Percentiles rank a stretch among this genome's conserved stretches.
Conservation (phyloP, 495 filamentous ascomycete species). For the Xylaria curta region DNA sequence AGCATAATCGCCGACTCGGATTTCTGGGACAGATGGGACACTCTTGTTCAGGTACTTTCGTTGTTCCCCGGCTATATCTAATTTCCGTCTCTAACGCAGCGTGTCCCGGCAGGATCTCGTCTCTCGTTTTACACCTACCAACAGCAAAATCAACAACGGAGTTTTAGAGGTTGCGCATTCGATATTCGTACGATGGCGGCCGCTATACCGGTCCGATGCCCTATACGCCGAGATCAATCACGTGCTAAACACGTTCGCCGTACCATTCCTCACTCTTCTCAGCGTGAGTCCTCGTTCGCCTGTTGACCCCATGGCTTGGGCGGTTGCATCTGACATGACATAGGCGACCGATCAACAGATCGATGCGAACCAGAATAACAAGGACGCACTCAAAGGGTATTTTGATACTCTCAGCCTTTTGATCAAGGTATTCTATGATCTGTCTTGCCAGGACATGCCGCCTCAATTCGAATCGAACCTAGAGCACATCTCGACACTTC, state of each 20-base stretch:
- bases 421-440: constrained; percentile 90
- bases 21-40: constrained; percentile 95
- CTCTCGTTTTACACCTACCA: constrained; percentile 76
- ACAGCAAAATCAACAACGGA: constrained; percentile 84
- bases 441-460: constrained; percentile 94
- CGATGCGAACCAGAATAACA: constrained; percentile 74
- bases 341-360: constrained; percentile 81
- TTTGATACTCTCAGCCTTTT: constrained; percentile 85
- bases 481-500: constrained; percentile 69
- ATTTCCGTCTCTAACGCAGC: neutral
- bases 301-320: neutral
- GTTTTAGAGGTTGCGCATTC: constrained; percentile 97
- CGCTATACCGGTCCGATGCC: constrained; percentile 86
- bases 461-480: constrained; percentile 91
- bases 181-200: constrained; percentile 96
- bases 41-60: constrained; percentile 54
- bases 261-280: constrained; percentile 80
- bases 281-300: constrained; percentile 55
- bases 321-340: constrained; percentile 30
- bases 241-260: constrained; percentile 81
- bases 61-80: neutral
- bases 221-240: constrained; percentile 95
- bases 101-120: constrained; percentile 57
- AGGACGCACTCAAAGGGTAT: constrained; percentile 70
- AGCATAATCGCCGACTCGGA: constrained; percentile 97